phyloP scores from a whole-genome alignment of 148 eudicot genomes.

The Oxyria digyna region DNA sequence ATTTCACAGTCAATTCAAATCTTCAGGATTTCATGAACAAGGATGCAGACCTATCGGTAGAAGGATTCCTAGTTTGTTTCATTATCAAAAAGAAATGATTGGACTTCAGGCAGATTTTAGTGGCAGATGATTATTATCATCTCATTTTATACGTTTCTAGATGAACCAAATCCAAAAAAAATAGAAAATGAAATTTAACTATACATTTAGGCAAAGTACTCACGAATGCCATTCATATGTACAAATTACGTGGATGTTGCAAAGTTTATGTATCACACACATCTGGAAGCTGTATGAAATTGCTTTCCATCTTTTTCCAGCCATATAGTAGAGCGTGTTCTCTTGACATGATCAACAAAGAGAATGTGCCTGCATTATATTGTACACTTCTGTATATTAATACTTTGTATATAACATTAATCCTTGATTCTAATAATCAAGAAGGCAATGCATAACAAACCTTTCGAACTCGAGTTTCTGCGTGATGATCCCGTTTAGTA shows the following conservation, averaged over 20 bases:
- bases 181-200: not conserved
- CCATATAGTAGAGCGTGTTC: conserved; percentile 62
- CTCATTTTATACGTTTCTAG: not conserved
- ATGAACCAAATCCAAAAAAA: not conserved
- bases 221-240: not conserved
- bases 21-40: no score
- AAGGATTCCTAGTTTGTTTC: no score
- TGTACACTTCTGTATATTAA: no score
- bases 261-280: conserved; percentile 8
- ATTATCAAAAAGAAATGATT: no score
- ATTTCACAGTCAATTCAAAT: no score
- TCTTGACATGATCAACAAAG: conserved; percentile 40
- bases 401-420: no score
- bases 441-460: no score
- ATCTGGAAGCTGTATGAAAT: conserved; percentile 20
- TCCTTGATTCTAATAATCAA: no score
- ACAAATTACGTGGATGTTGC: not conserved
- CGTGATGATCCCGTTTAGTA: conserved; percentile 66
- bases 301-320: conserved; percentile 25
- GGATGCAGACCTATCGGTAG: no score
- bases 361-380: conserved; percentile 57
- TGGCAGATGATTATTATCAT: not conserved
- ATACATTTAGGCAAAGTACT: not conserved
- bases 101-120: not conserved
- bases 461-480: conserved; percentile 81